Evolutionary conservation across 2,329 filamentous ascomycete genomes (phyloP).

Genomic region (Fusarium tjaetaba): DNA sequence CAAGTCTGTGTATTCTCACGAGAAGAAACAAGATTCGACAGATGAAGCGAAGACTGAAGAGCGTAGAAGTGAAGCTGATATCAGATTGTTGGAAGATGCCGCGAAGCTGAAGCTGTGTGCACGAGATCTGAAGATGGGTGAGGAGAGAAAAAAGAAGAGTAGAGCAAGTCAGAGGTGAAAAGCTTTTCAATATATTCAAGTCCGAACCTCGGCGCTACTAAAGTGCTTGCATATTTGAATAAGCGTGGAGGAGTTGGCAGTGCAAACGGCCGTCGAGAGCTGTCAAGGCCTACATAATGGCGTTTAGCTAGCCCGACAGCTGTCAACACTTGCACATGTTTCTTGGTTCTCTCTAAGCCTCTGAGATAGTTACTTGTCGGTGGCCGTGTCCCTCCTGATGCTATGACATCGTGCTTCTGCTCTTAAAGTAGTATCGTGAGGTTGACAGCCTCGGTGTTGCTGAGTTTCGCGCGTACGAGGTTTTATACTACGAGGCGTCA

Average conservation of each 20-base stretch:
- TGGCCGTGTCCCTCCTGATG: background rate
- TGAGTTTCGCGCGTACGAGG: background rate
- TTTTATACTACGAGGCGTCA: background rate
- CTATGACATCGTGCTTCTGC: background rate
- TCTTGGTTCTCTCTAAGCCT: background rate
- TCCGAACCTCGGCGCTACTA: background rate
- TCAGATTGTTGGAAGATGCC: constrained; percentile 16
- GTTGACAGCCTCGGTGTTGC: constrained; percentile 1
- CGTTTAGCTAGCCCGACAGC: background rate
- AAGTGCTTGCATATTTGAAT: constrained; percentile 3
- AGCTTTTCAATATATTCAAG: background rate
- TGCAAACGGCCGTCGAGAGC: constrained; percentile 8
- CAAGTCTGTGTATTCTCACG: background rate
- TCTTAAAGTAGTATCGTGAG: constrained; percentile 3
- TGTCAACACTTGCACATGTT: background rate
- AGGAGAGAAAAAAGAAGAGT: background rate
- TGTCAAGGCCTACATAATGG: background rate
- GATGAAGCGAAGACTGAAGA: background rate
- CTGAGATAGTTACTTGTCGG: background rate
- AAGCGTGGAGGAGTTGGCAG: background rate
- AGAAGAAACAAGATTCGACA: background rate
- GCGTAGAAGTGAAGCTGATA: background rate
- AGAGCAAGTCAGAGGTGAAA: background rate
- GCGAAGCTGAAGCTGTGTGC: background rate
- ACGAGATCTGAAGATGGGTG: constrained; percentile 19